A percentile compares a stretch with the other conserved stretches of the same genome.
phyloP scores from a whole-genome alignment of 768 basidiomycete species.

The Pisolithus albus region DNA sequence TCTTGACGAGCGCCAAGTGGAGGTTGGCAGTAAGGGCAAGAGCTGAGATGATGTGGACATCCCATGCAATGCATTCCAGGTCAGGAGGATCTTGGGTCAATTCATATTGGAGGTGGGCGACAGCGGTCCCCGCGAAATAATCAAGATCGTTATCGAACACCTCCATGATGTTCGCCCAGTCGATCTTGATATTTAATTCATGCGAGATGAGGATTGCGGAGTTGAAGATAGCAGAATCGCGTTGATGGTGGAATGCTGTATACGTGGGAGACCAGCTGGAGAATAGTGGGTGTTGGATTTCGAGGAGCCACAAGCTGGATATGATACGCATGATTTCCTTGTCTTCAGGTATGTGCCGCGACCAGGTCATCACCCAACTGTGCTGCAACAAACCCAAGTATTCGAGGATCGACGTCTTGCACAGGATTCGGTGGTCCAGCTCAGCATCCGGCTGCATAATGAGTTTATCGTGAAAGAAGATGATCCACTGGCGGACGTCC shows the following conservation, averaged over 20 bases:
- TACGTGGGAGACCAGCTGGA: constrained; percentile 12
- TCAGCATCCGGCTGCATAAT: constrained; percentile 7
- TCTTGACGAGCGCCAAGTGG: constrained; percentile 13
- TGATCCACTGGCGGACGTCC: constrained; percentile 22
- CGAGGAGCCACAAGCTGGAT: constrained; percentile 23
- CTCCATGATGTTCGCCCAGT: constrained; percentile 19
- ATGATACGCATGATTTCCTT: constrained; percentile 23
- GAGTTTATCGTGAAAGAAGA: constrained; percentile 15
- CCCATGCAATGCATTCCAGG: constrained; percentile 22
- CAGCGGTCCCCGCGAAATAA: constrained; percentile 13
- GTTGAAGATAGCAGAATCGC: constrained; percentile 26
- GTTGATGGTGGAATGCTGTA: constrained; percentile 8
- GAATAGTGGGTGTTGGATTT: constrained; percentile 17
- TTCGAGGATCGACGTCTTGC: constrained; percentile 19
- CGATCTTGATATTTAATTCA: constrained; percentile 12
- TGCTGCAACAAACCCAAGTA: constrained; percentile 23
- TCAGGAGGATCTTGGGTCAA: constrained; percentile 15
- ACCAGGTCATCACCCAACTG: constrained; percentile 21
- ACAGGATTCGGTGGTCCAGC: constrained; percentile 10
- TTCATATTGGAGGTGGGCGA: constrained; percentile 22
- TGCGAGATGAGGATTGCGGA: constrained; percentile 22
- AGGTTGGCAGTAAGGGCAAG: constrained; percentile 15
- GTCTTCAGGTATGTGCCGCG: constrained; percentile 16
- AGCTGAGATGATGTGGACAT: constrained; percentile 21
- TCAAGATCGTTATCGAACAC: constrained; percentile 16